phyloP scores from a whole-genome alignment of 257 asterid genomes.

The Solanum neorickii region DNA sequence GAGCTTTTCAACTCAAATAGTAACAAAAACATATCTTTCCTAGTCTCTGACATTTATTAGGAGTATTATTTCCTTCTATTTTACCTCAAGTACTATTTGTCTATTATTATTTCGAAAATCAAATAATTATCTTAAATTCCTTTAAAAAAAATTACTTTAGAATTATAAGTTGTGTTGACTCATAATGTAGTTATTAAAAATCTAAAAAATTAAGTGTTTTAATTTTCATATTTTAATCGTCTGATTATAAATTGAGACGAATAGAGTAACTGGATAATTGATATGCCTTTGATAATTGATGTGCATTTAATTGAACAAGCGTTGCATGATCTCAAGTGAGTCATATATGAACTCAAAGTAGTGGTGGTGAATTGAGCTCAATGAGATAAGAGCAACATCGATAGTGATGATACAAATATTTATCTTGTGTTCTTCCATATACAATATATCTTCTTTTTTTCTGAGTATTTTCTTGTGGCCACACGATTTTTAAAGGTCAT shows the following conservation, averaged over 20 bases:
- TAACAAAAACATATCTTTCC: background rate
- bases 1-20: background rate
- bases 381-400: background rate
- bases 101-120: background rate
- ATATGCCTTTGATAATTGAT: background rate
- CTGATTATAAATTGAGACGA: background rate
- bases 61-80: background rate
- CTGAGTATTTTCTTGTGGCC: background rate
- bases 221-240: fast-evolving
- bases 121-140: background rate
- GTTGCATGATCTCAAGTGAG: background rate
- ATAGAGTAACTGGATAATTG: background rate
- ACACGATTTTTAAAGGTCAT: background rate
- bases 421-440: background rate
- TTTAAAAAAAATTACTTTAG: background rate
- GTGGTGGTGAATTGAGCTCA: background rate
- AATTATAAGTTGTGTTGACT: background rate
- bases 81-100: background rate
- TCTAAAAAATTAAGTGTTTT: background rate
- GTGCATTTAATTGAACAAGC: background rate
- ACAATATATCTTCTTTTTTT: background rate
- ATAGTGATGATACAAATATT: background rate
- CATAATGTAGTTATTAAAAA: background rate
- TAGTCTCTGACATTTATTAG: background rate
- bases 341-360: background rate